phyloP scores from a whole-genome alignment of 2,329 filamentous ascomycete species.

The Didymellaceae sp. region DNA sequence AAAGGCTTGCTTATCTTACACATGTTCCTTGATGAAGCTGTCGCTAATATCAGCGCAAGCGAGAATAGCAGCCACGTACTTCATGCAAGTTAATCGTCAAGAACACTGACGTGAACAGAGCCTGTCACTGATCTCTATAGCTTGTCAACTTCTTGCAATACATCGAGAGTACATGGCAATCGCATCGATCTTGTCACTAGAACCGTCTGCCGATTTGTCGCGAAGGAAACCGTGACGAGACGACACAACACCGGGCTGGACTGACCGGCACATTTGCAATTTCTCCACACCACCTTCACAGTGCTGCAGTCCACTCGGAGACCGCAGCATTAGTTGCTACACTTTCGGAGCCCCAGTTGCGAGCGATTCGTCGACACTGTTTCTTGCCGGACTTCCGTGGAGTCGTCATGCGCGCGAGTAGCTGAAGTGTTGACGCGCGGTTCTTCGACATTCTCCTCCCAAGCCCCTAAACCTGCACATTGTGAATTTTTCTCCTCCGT shows the following conservation, averaged over 20 bases:
- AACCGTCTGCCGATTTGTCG: conserved; percentile 1
- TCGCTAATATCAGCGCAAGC: neutral
- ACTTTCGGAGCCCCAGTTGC: neutral
- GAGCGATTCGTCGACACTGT: conserved; percentile 7
- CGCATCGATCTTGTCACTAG: neutral
- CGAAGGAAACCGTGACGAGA: conserved; percentile 4
- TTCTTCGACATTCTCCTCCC: neutral
- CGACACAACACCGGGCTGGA: neutral
- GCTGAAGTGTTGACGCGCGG: conserved; percentile 5
- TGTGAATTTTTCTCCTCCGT: neutral
- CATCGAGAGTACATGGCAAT: neutral
- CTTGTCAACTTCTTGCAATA: neutral
- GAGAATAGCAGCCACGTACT: neutral
- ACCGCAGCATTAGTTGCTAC: conserved; percentile 6
- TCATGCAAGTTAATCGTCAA: neutral
- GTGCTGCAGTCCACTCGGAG: neutral
- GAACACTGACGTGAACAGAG: neutral
- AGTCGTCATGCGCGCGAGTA: conserved; percentile 3
- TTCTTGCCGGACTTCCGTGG: conserved; percentile 4
- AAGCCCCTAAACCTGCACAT: neutral
- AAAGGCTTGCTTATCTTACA: conserved; percentile 5
- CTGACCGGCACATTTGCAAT: neutral
- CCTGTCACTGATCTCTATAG: neutral
- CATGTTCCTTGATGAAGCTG: neutral
- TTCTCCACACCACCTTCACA: conserved; percentile 11